phyloP scores from a whole-genome alignment of 2,329 filamentous ascomycete species.

The Microdochium bolleyi region DNA sequence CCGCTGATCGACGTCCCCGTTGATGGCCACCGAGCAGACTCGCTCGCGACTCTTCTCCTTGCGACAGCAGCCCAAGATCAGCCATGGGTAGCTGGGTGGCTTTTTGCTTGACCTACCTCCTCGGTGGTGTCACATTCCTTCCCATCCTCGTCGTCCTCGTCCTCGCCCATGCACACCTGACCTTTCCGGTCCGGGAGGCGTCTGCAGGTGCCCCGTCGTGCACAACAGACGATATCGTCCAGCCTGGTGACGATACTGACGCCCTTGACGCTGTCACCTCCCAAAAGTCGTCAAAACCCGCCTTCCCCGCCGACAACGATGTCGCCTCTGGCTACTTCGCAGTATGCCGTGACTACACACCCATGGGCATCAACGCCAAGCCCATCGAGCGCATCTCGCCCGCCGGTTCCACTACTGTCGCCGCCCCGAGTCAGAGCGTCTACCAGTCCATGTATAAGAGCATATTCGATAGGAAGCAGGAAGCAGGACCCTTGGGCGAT shows the following conservation, averaged over 20 bases:
- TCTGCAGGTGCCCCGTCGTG: conserved; percentile 19
- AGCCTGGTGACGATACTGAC: conserved; percentile 56
- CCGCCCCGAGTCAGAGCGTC: conserved; percentile 80
- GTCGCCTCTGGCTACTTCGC: conserved; percentile 89
- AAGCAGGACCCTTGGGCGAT: conserved; percentile 36
- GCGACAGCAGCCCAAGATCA: background rate
- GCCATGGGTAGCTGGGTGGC: conserved; percentile 28
- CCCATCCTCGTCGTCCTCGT: conserved; percentile 59
- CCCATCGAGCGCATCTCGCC: conserved; percentile 81
- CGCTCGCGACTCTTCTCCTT: background rate
- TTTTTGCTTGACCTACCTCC: conserved; percentile 69
- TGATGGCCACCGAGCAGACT: background rate
- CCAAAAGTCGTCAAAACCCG: conserved; percentile 47
- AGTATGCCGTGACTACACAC: conserved; percentile 88
- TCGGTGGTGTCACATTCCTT: conserved; percentile 83
- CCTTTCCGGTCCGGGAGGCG: conserved; percentile 49
- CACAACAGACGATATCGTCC: conserved; percentile 35
- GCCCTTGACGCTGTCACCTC: conserved; percentile 47
- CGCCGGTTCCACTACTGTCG: conserved; percentile 64
- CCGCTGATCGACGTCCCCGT: background rate
- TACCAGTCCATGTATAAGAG: conserved; percentile 98
- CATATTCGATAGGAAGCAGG: conserved; percentile 76
- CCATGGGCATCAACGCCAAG: conserved; percentile 86
- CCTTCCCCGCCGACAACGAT: conserved; percentile 55
- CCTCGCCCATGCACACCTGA: conserved; percentile 60